phyloP scores from a whole-genome alignment of 2,329 filamentous ascomycete species.

The Trichoderma aggressivum region DNA sequence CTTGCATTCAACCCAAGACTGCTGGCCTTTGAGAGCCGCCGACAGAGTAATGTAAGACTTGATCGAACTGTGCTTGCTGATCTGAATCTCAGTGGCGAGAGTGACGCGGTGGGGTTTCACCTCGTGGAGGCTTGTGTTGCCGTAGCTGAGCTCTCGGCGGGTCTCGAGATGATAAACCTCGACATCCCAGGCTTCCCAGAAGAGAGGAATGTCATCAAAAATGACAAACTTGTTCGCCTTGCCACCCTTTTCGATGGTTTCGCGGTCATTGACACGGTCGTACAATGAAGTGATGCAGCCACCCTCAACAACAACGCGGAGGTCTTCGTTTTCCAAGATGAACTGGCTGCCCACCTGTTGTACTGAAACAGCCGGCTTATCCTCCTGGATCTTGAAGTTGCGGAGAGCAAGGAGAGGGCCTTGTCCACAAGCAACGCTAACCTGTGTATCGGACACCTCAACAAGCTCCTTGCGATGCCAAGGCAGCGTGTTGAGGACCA shows the following conservation, averaged over 20 bases:
- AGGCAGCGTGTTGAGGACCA: conserved; percentile 79
- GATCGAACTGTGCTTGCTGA: conserved; percentile 82
- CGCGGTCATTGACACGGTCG: conserved; percentile 69
- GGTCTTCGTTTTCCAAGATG: conserved; percentile 73
- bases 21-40: conserved; percentile 58
- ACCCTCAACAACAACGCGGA: conserved; percentile 67
- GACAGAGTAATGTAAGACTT: conserved; percentile 80
- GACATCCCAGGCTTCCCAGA: conserved; percentile 98
- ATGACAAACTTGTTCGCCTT: conserved; percentile 91
- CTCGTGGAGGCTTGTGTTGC: conserved; percentile 68
- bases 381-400: conserved; percentile 44
- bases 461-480: conserved; percentile 79
- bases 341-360: conserved; percentile 58
- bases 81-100: conserved; percentile 77
- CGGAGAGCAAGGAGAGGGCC: conserved; percentile 52
- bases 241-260: conserved; percentile 68
- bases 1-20: conserved; percentile 69
- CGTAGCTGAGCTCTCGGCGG: conserved; percentile 68
- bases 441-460: conserved; percentile 52
- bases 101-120: conserved; percentile 72
- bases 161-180: conserved; percentile 94
- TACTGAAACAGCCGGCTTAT: conserved; percentile 50
- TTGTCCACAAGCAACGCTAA: conserved; percentile 55
- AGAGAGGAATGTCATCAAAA: conserved; percentile 94
- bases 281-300: conserved; percentile 83